Evolutionary conservation across 2,329 filamentous ascomycete genomes (phyloP), one percentile per base, ranked within the genome.

Genomic region (Penicillium sp.): DNA sequence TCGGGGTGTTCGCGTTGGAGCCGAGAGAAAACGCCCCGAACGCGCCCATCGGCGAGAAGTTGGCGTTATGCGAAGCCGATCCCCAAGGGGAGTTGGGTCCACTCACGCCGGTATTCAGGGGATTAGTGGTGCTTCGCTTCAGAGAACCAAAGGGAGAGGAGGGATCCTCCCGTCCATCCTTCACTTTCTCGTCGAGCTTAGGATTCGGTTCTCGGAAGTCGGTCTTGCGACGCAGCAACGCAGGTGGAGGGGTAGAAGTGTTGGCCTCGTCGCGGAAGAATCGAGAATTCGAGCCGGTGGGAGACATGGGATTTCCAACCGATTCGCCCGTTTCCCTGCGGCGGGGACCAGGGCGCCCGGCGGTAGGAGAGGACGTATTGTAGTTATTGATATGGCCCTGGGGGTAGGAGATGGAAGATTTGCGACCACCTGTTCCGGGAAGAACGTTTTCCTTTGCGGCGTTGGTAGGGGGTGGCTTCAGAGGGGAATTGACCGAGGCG

Each of bases 21-120:
- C 75, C 77, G 48, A 95, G 73, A n/a, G 89, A 87, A 72, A 97
- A 97, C 66, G 87, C 94, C 10, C 93, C 93, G 74, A 99, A 99
- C 21, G 87, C 87, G 32, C 93, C 92, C 80, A 92, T 89, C 2
- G 86, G 84, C 6, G 87, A 82, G 63, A 89, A 85, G 11, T 84
- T 82, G 41, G 87, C 82, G 46, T 79, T 80, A 50, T 84, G 83
- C 21, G 84, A 81, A 13, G 83, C 81, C 29, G 82, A 75, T 21
- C 81, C 78, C 83, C 84, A 88, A 8, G 83, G 81, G 13, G 83
- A 84, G 38, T 75, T 72, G 13, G 79, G 72, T 22, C 75, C 75
- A 55, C 75, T 75, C 16, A 79, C 62, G 1, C 79, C 78, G 45
- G 78, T 73, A 61, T 77, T 79, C 53, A 85, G 71, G 9, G 82